phyloP scores from a whole-genome alignment of 352 stramenopile genomes.

The Phytopythium mirpurense region DNA sequence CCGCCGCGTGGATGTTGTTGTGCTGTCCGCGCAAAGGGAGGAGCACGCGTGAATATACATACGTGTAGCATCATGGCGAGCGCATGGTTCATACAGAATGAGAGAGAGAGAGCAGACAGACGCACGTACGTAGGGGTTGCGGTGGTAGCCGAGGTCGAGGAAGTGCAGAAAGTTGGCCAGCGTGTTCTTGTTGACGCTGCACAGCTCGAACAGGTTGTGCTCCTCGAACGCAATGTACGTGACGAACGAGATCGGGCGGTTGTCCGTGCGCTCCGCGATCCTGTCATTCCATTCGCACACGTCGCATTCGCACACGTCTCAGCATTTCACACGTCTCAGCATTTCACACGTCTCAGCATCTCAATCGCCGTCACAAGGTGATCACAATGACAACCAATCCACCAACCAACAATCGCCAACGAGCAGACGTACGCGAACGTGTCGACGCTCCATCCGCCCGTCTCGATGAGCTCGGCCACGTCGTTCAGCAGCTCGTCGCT shows the following conservation, averaged over 20 bases:
- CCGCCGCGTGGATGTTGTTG: conserved; percentile 74
- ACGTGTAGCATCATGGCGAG: too few species aligned
- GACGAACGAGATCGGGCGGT: conserved; percentile 77
- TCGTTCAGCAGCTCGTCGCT: conserved; percentile 61
- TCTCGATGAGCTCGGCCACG: conserved; percentile 65
- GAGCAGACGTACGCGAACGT: conserved; percentile 49
- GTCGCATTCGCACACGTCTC: neutral
- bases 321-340: neutral
- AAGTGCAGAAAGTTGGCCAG: conserved; percentile 81
- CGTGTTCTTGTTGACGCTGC: conserved; percentile 63
- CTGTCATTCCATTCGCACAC: too few species aligned
- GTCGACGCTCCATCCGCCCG: conserved; percentile 72
- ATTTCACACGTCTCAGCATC: too few species aligned
- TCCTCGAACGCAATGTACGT: conserved; percentile 82
- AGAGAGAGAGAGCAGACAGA: neutral
- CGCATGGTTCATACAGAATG: too few species aligned
- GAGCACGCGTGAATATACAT: too few species aligned
- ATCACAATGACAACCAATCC: too few species aligned
- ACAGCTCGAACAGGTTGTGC: conserved; percentile 76
- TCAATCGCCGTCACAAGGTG: too few species aligned
- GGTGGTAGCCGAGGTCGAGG: conserved; percentile 74
- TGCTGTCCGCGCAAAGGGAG: conserved; percentile 29
- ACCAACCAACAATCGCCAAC: too few species aligned
- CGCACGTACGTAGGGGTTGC: conserved; percentile 68
- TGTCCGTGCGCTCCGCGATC: conserved; percentile 51